Base-by-base conservation (phyloP, 257 asterid genomes). In the Gardenia jasminoides region DNA sequence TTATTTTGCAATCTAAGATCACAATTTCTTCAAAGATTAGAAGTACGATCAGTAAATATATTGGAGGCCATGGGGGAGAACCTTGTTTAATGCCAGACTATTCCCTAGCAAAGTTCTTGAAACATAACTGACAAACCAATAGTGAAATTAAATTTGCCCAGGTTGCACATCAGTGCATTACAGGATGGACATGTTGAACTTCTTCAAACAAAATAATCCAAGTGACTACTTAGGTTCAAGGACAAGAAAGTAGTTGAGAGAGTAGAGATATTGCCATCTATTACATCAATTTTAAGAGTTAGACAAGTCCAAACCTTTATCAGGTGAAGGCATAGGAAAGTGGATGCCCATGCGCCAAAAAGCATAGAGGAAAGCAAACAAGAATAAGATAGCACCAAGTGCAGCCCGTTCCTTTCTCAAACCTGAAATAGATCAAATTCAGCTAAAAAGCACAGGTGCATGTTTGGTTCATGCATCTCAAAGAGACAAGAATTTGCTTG, bases 301-400 rank as follows among this genome's bases (percentile, higher is more conserved):
- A 61, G 70, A 48, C 31, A 54, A 70, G 71, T 66, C 33, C 85
- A 44, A 79, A 94, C 99, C 99, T 89, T 88, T 96, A 84, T 93
- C 97, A 47, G 99, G 99, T 75, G 99, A 93, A 82, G 98, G 99
- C 99, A 96, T 96, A 30, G 99, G 99, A 80, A 96, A 96, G 86
- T 96, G 99, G 88, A 96, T 89, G 50, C 99, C 99, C 92, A 96
- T 85, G 80, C 97, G 94, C 99, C 99, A 96, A 85, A 96, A 96
- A 64, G 86, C 97, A 84, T 96, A 96, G n/a, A 96, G 97, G 88
- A 93, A 96, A 71, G 85, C 97, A 79, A 79, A 83, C 83, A 96
- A 83, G 86, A 96, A 96, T 76, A 96, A 36, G 87, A 86, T 58
- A 74, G 97, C 96, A 81, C 91, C 97, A 88, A 92, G 88, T 20